phyloP scores from a whole-genome alignment of 306 rosid genomes.

The Cicer bijugum region DNA sequence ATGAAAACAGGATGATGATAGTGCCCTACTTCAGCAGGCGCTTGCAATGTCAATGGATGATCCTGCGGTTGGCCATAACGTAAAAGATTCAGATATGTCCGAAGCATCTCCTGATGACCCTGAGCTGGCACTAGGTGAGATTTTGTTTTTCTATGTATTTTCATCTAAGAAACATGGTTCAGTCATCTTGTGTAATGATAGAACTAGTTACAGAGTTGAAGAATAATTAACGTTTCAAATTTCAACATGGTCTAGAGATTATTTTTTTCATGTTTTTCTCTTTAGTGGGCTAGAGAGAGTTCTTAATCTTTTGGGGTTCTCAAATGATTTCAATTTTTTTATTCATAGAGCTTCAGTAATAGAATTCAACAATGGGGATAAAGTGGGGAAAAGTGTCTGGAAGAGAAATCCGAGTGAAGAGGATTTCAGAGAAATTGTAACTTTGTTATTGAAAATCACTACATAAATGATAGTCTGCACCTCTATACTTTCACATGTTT shows the following conservation, averaged over 20 bases:
- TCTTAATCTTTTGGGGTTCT: conserved; percentile 9
- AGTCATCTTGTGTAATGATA: conserved; percentile 19
- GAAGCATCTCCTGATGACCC: conserved; percentile 78
- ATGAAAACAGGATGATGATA: conserved; percentile 65
- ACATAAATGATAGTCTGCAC: neutral
- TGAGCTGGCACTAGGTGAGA: conserved; percentile 88
- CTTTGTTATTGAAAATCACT: neutral
- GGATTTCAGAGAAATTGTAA: neutral
- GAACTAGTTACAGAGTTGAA: conserved; percentile 4
- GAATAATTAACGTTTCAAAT: conserved; percentile 15
- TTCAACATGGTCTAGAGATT: conserved; percentile 16
- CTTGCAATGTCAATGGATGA: conserved; percentile 99
- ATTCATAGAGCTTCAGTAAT: neutral
- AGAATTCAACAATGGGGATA: neutral
- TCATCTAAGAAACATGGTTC: conserved; percentile 18
- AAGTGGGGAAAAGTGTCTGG: neutral
- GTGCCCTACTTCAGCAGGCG: conserved; percentile 90
- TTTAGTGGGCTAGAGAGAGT: conserved; percentile 8
- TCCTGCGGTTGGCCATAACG: conserved; percentile 64
- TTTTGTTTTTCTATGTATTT: conserved; percentile 22
- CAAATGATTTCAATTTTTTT: neutral
- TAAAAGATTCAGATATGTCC: conserved; percentile 86
- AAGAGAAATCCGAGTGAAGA: neutral
- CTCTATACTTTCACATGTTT: conserved; percentile 13
- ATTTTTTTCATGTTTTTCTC: neutral